Evolutionary conservation across 2,329 filamentous ascomycete genomes (phyloP).

Genomic region (Trichoderma atrobrunneum): DNA sequence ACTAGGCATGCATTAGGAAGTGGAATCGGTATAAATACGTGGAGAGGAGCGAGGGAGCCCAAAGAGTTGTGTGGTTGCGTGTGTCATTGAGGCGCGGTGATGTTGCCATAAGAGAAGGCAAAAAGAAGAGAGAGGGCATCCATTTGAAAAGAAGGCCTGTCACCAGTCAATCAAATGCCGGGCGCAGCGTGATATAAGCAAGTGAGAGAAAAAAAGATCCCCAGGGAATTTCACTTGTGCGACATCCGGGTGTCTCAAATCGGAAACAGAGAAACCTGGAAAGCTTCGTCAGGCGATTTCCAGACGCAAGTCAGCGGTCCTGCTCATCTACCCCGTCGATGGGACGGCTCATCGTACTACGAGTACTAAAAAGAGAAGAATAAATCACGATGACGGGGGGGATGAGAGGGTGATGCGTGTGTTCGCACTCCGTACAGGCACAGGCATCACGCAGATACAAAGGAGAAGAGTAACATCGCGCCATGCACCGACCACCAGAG

Average conservation of each 20-base stretch:
- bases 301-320: not conserved
- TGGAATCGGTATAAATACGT: constrained; percentile 8
- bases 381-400: not conserved
- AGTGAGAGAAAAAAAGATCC: not conserved
- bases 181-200: not conserved
- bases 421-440: not conserved
- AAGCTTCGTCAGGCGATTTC: not conserved
- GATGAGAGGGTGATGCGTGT: not conserved
- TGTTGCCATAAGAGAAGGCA: not conserved
- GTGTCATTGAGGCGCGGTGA: not conserved
- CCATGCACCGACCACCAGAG: constrained; percentile 9
- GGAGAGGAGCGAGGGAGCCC: not conserved
- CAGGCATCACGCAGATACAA: not conserved
- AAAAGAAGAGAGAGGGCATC: not conserved
- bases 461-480: constrained; percentile 7
- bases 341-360: not conserved
- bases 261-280: not conserved
- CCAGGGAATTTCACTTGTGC: not conserved
- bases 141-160: not conserved
- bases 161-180: not conserved
- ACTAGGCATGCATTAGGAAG: constrained; percentile 18
- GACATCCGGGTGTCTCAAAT: constrained; percentile 5
- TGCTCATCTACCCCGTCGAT: not conserved
- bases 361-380: not conserved
- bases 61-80: not conserved